Conservation (phyloP, 108 stramenopile genomes). For the Craspedostauros australis region DNA sequence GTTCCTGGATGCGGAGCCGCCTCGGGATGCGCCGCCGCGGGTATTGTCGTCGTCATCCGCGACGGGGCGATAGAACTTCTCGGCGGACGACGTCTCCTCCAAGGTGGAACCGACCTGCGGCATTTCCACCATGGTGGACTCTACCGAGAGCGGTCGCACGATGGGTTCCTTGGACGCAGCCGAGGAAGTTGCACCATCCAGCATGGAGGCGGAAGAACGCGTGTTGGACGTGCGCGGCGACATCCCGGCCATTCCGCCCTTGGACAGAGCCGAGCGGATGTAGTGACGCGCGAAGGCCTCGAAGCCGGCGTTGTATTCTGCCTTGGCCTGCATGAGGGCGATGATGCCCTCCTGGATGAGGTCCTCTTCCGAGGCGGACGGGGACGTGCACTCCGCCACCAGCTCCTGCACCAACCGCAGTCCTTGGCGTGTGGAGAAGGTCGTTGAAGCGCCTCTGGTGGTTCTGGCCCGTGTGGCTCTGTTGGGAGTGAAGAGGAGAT, state of each 20-base stretch:
- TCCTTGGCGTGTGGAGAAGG: slow-evolving; percentile 52
- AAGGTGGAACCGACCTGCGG: no score
- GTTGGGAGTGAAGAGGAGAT: not conserved
- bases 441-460: no score
- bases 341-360: slow-evolving; percentile 63
- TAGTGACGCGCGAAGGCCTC: slow-evolving; percentile 38
- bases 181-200: slow-evolving; percentile 2
- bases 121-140: slow-evolving; percentile 40
- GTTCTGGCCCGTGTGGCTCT: not conserved
- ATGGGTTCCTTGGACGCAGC: not conserved
- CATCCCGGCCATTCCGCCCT: no score
- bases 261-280: slow-evolving; percentile 27
- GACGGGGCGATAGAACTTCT: no score
- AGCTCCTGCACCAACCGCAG: slow-evolving; percentile 48
- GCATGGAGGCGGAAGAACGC: slow-evolving; percentile 1
- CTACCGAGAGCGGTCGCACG: slow-evolving; percentile 19
- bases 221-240: no score
- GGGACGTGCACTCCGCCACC: slow-evolving; percentile 17
- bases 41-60: slow-evolving; percentile 33
- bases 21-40: slow-evolving; percentile 23
- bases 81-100: no score
- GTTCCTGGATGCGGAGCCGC: no score
- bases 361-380: slow-evolving; percentile 20
- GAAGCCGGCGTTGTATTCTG: slow-evolving; percentile 31
- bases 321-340: slow-evolving; percentile 47